These are phyloP conservation scores for Collybia mongolica DNA, from an alignment of 768 basidiomycete genomes.

Conservation along the genomic window DNA sequence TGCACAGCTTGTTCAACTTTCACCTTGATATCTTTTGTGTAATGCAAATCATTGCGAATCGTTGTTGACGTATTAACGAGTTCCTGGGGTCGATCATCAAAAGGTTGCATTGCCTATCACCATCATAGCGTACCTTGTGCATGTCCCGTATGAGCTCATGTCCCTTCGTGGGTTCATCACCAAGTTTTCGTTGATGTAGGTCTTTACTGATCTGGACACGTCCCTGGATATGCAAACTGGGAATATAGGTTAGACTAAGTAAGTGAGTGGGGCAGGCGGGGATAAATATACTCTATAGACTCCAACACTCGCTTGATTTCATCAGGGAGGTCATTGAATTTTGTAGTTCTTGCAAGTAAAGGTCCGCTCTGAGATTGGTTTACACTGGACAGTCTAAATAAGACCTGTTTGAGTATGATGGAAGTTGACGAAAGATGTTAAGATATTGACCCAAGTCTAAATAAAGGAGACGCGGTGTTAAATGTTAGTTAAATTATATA, in stretches of 20 bases:
- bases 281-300: slow-evolving; percentile 58
- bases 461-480: neutral
- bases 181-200: slow-evolving; percentile 71
- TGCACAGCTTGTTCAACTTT: slow-evolving; percentile 79
- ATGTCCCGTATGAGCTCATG: slow-evolving; percentile 66
- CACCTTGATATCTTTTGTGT: slow-evolving; percentile 66
- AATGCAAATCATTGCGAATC: slow-evolving; percentile 64
- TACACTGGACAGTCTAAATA: slow-evolving; percentile 3
- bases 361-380: slow-evolving; percentile 27
- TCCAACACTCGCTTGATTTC: slow-evolving; percentile 64
- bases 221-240: slow-evolving; percentile 70
- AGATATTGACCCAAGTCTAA: slow-evolving; percentile 16
- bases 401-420: neutral
- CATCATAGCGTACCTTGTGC: slow-evolving; percentile 53
- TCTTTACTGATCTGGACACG: slow-evolving; percentile 81
- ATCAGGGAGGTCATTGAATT: slow-evolving; percentile 83
- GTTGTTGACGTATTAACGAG: slow-evolving; percentile 59
- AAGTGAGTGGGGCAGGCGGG: neutral
- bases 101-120: neutral
- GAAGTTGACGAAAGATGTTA: neutral
- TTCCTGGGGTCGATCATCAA: slow-evolving; percentile 42
- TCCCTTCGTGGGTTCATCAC: slow-evolving; percentile 71
- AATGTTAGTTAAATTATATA: neutral
- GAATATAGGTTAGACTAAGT: slow-evolving; percentile 2
- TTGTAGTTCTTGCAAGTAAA: slow-evolving; percentile 57